phyloP scores from a whole-genome alignment of 768 basidiomycete species.

The Leccinum barrowsii region DNA sequence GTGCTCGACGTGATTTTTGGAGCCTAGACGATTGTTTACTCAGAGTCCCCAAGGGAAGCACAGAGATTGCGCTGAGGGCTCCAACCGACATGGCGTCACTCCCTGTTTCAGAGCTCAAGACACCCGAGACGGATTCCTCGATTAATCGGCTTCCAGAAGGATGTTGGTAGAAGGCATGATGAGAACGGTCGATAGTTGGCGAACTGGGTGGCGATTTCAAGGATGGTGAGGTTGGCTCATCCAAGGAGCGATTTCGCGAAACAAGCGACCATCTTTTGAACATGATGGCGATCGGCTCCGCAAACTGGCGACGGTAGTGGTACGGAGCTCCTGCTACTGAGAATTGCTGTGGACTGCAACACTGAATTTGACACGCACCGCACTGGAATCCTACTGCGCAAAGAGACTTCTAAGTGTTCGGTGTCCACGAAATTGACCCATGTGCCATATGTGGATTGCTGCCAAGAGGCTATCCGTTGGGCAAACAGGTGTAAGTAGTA shows the following conservation, averaged over 20 bases:
- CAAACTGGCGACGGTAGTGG: background rate
- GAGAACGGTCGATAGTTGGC: background rate
- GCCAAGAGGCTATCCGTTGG: background rate
- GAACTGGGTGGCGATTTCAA: slow-evolving; percentile 16
- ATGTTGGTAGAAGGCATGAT: slow-evolving; percentile 10
- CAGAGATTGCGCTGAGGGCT: background rate
- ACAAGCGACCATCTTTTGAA: slow-evolving; percentile 8
- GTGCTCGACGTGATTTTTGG: slow-evolving; percentile 17
- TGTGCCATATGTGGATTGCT: background rate
- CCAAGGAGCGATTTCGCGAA: slow-evolving; percentile 1
- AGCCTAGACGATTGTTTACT: slow-evolving; percentile 11
- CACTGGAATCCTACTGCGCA: background rate
- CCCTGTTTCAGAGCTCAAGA: slow-evolving; percentile 27
- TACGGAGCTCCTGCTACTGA: background rate
- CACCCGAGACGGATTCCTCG: slow-evolving; percentile 22
- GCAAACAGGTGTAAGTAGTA: background rate
- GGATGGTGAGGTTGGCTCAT: slow-evolving; percentile 7
- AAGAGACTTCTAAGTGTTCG: background rate
- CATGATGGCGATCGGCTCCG: slow-evolving; percentile 12
- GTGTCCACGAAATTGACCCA: background rate
- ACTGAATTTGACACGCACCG: background rate
- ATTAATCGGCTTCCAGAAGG: slow-evolving; percentile 29
- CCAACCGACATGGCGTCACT: slow-evolving; percentile 15
- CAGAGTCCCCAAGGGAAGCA: slow-evolving; percentile 2
- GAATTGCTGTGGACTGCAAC: background rate